These are phyloP conservation scores for Mortierella sp. DNA, from an alignment of 371 early-diverging fungal species.

Conservation along the genomic window DNA sequence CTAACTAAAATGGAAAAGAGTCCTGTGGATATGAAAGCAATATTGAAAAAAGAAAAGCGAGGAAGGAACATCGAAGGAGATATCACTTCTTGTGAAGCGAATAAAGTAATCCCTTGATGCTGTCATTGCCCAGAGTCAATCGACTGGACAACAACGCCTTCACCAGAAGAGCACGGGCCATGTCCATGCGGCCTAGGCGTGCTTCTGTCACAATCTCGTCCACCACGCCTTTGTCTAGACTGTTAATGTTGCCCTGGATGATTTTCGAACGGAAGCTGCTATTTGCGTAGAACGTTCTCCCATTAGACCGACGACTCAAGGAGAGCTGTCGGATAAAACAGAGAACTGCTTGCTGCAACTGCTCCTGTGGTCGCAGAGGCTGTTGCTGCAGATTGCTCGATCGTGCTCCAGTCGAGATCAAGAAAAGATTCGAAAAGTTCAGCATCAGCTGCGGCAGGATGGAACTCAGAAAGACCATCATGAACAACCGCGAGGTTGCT, in stretches of 20 bases:
- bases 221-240: slow-evolving; percentile 41
- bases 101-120: slow-evolving; percentile 5
- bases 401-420: slow-evolving; percentile 56
- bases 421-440: slow-evolving; percentile 57
- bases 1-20: background rate
- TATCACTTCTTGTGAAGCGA: slow-evolving; percentile 23
- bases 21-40: no score
- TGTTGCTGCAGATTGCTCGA: slow-evolving; percentile 42
- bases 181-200: slow-evolving; percentile 41
- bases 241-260: slow-evolving; percentile 52
- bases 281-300: background rate
- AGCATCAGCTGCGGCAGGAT: slow-evolving; percentile 56
- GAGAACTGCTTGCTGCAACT: slow-evolving; percentile 26
- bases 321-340: slow-evolving; percentile 47
- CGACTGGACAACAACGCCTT: slow-evolving; percentile 46
- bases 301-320: slow-evolving; percentile 30
- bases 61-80: no score
- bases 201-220: slow-evolving; percentile 53
- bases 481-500: slow-evolving; percentile 9
- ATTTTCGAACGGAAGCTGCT: slow-evolving; percentile 21
- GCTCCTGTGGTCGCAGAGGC: slow-evolving; percentile 28
- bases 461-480: slow-evolving; percentile 38
- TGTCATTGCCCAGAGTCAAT: slow-evolving; percentile 20
- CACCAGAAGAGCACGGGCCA: slow-evolving; percentile 49
- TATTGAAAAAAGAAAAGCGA: background rate